Evolutionary conservation across 345 rosid genomes (phyloP).

Genomic region (Sisymbrium irio): DNA sequence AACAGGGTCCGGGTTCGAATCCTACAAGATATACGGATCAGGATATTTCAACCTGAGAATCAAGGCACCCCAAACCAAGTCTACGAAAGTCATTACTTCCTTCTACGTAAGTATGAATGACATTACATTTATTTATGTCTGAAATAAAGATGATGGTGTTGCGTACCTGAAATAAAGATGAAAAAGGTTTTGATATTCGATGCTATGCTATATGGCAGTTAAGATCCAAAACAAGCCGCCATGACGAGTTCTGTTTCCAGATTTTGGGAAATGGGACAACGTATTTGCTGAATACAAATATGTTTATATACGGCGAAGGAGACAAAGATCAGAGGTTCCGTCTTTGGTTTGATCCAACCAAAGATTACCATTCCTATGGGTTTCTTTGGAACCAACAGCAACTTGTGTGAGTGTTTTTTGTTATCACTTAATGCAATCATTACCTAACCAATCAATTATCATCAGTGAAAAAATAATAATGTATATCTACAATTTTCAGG

Average conservation of each 20-base stretch:
- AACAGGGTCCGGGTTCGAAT: constrained; percentile 36
- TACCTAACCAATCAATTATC: not conserved
- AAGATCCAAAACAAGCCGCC: constrained; percentile 30
- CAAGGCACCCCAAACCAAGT: constrained; percentile 32
- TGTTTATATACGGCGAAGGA: constrained; percentile 32
- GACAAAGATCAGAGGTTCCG: constrained; percentile 33
- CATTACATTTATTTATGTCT: not conserved
- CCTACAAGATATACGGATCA: constrained; percentile 32
- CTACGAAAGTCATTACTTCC: constrained; percentile 28
- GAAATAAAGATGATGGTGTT: not conserved
- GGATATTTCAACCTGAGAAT: constrained; percentile 38
- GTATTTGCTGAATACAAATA: constrained; percentile 33
- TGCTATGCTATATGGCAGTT: constrained; percentile 20
- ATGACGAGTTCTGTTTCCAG: constrained; percentile 37
- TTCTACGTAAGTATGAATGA: constrained; percentile 32
- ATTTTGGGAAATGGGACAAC: constrained; percentile 27
- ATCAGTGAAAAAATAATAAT: not conserved
- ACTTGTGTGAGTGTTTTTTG: constrained; percentile 28
- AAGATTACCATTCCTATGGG: constrained; percentile 33
- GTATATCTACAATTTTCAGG: constrained; percentile 25
- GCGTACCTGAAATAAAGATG: constrained; percentile 3
- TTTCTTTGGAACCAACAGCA: constrained; percentile 38
- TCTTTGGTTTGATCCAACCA: constrained; percentile 39
- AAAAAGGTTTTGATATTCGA: not conserved
- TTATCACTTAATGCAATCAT: not conserved